Evolutionary conservation across 768 basidiomycete genomes (phyloP), one percentile per base, ranked within the genome.

Genomic region (Tricholoma bakamatsutake): DNA sequence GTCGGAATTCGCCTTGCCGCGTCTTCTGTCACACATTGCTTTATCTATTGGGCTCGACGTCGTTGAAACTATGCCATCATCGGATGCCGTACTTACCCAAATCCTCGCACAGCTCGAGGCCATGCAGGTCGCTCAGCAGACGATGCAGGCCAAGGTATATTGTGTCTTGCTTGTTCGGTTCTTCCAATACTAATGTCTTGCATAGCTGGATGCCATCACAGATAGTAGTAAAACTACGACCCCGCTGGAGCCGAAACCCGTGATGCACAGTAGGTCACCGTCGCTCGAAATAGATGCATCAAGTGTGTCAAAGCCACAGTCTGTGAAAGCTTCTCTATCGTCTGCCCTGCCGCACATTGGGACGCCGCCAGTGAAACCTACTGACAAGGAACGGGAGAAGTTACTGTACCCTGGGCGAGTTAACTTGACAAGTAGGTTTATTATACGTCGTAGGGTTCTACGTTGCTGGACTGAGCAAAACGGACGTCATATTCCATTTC

Each of bases 351-450:
- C 68, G 2, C 57, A 59, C 12, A 53, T 62, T 15, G 59, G 54
- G 28, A 50, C 64, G 4, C 64, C 66, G 1, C 62, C 63, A 1
- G 52, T 56, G 10, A 53, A 57, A 18, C 57, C 64, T 1, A 62
- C 64, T 4, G 87, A 88, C 54, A 88, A 77, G 66, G 87, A 88
- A 54, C 77, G 86, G 57, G 88, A 90, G 72, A 88, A 76, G 63
- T 62, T 80, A 30, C 68, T 94, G 18, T 97, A 97, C 66, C 91
- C 92, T 6, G 84, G 85, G 4, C 78, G 93, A 34, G 88, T 95
- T 27, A 76, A 91, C 56, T 75, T 96, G 18, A 92, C 91, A 4
- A 95, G 91, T 91, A 64, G 69, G 87, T 80, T 5, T 37, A 27
- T 31, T 45, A 45, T 35, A 35, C 10, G 9, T 35, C 34, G 4